phyloP scores from a whole-genome alignment of 306 rosid genomes.

The Trifolium fragiferum region DNA sequence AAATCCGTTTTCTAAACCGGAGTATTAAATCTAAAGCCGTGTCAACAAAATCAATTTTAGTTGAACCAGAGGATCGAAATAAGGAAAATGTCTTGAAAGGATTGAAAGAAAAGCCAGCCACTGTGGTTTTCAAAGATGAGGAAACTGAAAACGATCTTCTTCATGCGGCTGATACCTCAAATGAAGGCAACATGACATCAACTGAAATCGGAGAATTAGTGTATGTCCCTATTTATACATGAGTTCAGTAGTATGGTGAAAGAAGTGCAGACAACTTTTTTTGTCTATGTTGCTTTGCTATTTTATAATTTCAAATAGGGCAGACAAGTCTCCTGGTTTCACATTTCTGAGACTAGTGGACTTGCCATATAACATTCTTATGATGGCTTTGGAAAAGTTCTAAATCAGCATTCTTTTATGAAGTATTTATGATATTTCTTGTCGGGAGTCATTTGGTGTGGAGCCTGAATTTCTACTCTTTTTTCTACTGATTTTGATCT shows the following conservation, averaged over 20 bases:
- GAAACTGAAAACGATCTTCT: conserved; percentile 53
- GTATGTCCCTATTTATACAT: conserved; percentile 46
- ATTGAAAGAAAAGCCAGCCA: conserved; percentile 55
- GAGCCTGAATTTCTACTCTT: conserved; percentile 2
- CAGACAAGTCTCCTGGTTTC: conserved; percentile 19
- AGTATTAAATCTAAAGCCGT: conserved; percentile 56
- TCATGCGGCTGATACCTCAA: conserved; percentile 40
- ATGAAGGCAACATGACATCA: conserved; percentile 45
- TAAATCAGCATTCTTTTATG: not conserved
- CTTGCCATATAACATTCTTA: not conserved
- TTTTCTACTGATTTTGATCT: conserved; percentile 19
- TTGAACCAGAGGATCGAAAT: conserved; percentile 51
- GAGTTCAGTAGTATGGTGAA: not conserved
- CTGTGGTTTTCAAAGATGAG: conserved; percentile 49
- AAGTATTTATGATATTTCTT: not conserved
- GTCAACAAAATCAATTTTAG: conserved; percentile 39
- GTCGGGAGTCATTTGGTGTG: not conserved
- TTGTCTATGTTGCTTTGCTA: conserved; percentile 8
- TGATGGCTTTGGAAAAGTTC: conserved; percentile 25
- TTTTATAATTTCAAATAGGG: conserved; percentile 3
- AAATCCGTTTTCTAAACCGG: conserved; percentile 67
- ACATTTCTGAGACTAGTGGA: conserved; percentile 19
- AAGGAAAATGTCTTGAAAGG: conserved; percentile 46
- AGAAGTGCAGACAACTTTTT: conserved; percentile 1
- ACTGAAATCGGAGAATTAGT: conserved; percentile 51